Percentiles rank a stretch among this genome's conserved stretches.
Evolutionary conservation across 768 basidiomycete genomes (phyloP).

Genomic region (Mycena indigotica): DNA sequence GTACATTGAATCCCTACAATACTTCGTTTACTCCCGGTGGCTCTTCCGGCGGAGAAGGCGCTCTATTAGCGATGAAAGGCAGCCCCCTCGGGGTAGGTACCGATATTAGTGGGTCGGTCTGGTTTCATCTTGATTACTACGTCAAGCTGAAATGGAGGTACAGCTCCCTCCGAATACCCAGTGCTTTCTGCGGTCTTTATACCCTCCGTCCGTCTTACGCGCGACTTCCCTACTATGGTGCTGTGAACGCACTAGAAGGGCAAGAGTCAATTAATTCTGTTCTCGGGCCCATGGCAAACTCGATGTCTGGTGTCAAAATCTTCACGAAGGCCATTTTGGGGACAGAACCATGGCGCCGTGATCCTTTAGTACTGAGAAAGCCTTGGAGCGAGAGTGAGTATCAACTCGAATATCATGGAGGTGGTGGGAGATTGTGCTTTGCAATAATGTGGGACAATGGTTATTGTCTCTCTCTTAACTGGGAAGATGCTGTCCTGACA

Average conservation of each 20-base stretch:
- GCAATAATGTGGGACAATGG: conserved; percentile 55
- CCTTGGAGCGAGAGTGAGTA: conserved; percentile 50
- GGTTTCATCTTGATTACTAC: not conserved
- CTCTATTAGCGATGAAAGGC: conserved; percentile 61
- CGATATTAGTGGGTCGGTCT: conserved; percentile 58
- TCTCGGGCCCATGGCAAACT: conserved; percentile 58
- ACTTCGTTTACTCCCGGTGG: conserved; percentile 60
- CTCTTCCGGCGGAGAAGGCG: conserved; percentile 70
- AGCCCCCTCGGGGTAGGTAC: conserved; percentile 64
- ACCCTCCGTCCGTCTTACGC: conserved; percentile 58
- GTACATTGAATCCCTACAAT: conserved; percentile 64
- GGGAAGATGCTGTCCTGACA: not conserved
- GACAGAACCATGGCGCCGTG: conserved; percentile 55
- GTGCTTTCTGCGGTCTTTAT: conserved; percentile 59
- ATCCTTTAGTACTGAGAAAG: conserved; percentile 53
- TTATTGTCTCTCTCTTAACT: too few species aligned
- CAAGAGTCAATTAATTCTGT: conserved; percentile 61
- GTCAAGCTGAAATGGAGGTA: not conserved
- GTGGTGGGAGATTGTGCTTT: conserved; percentile 47
- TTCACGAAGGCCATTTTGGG: conserved; percentile 57
- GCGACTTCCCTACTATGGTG: conserved; percentile 57
- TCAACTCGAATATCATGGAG: conserved; percentile 47
- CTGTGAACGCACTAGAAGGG: conserved; percentile 52
- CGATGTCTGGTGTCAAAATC: conserved; percentile 50
- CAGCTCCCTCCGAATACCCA: conserved; percentile 60